phyloP scores from a whole-genome alignment of 2,329 filamentous ascomycete genomes.

The Zelopaecilomyces penicillatus region DNA sequence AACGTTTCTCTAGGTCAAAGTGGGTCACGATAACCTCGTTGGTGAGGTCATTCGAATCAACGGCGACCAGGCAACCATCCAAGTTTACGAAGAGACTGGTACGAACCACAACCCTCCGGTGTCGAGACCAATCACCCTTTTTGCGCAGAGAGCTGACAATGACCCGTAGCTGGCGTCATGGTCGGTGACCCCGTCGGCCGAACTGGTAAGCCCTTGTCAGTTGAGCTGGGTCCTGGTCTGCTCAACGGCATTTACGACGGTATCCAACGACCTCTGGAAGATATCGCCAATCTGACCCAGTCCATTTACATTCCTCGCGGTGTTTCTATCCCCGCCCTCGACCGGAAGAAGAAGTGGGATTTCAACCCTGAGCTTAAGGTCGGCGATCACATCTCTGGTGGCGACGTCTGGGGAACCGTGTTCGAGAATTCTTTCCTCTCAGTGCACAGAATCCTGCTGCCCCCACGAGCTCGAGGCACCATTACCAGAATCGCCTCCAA shows the following conservation, averaged over 20 bases:
- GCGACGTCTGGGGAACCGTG: slow-evolving; percentile 91
- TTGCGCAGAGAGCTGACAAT: slow-evolving; percentile 3
- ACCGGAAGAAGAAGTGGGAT: slow-evolving; percentile 91
- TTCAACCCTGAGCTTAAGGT: slow-evolving; percentile 89
- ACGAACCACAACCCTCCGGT: slow-evolving; percentile 21
- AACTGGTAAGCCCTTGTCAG: slow-evolving; percentile 91
- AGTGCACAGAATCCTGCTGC: slow-evolving; percentile 87
- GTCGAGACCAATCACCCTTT: background rate
- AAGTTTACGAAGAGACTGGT: slow-evolving; percentile 99
- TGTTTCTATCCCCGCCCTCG: slow-evolving; percentile 77
- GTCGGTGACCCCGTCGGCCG: slow-evolving; percentile 88
- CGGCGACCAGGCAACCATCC: slow-evolving; percentile 89
- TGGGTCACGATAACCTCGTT: slow-evolving; percentile 84
- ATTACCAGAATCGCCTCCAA: slow-evolving; percentile 86
- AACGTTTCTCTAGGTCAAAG: slow-evolving; percentile 57
- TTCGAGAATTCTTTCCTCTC: slow-evolving; percentile 93
- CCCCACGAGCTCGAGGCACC: slow-evolving; percentile 79
- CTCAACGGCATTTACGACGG: slow-evolving; percentile 99
- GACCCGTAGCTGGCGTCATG: slow-evolving; percentile 70
- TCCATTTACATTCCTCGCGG: slow-evolving; percentile 98
- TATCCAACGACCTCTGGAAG: slow-evolving; percentile 89
- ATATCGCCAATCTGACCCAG: slow-evolving; percentile 66
- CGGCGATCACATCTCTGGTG: slow-evolving; percentile 92
- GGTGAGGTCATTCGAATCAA: slow-evolving; percentile 98
- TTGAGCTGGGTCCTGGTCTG: slow-evolving; percentile 92